Conservation (phyloP, 495 filamentous ascomycete genomes). For the Saxophila tyrrhenica region DNA sequence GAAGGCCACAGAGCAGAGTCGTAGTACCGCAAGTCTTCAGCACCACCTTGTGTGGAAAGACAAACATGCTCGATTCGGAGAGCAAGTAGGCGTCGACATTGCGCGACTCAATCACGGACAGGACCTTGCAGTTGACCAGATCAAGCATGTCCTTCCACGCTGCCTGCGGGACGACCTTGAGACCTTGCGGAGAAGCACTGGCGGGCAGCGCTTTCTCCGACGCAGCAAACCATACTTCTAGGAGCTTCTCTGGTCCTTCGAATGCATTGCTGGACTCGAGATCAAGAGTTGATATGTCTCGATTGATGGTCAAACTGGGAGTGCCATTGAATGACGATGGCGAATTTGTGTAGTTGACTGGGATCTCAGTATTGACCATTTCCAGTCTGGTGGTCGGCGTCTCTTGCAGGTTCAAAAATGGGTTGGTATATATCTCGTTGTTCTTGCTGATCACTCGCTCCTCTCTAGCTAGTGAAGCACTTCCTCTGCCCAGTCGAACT, state of each 20-base stretch:
- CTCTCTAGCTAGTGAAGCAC: slow-evolving; percentile 40
- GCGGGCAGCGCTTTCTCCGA: slow-evolving; percentile 62
- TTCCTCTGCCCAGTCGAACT: slow-evolving; percentile 77
- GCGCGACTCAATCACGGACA: slow-evolving; percentile 89
- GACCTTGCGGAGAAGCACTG: slow-evolving; percentile 55
- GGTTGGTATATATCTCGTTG: too few species aligned
- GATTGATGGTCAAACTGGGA: slow-evolving; percentile 89
- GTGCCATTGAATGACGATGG: slow-evolving; percentile 66
- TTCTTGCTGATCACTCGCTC: slow-evolving; percentile 26
- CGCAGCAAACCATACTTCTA: slow-evolving; percentile 97
- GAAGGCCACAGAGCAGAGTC: slow-evolving; percentile 78
- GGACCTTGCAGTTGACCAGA: slow-evolving; percentile 94
- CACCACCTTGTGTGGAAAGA: slow-evolving; percentile 97
- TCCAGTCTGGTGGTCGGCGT: slow-evolving; percentile 31
- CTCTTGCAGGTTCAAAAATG: not conserved
- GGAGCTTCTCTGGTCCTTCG: slow-evolving; percentile 95
- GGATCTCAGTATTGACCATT: slow-evolving; percentile 76
- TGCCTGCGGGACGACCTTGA: slow-evolving; percentile 75
- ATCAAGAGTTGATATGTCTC: slow-evolving; percentile 74
- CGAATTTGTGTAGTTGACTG: slow-evolving; percentile 66
- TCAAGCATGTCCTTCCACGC: slow-evolving; percentile 97
- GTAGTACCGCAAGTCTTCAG: slow-evolving; percentile 99
- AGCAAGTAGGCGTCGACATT: slow-evolving; percentile 94
- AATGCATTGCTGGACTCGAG: slow-evolving; percentile 95
- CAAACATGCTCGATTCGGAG: slow-evolving; percentile 99